Base-by-base conservation (phyloP, 805 yeast genomes). In the Yarrowia sp. region DNA sequence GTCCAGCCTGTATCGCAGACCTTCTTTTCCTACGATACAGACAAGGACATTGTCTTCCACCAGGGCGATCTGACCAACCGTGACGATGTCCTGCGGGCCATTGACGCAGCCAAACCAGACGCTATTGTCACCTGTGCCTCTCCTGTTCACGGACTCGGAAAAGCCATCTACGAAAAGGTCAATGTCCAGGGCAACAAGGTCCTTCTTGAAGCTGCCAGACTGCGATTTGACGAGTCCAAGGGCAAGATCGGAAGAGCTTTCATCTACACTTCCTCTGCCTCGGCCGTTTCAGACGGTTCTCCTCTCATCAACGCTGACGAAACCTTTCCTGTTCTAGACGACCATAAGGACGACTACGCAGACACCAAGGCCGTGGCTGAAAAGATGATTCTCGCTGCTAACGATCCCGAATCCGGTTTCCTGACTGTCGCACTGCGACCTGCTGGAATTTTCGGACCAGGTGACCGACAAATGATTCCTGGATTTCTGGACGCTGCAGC, bases 401-500 rank as follows among this genome's bases (percentile, higher is more conserved):
- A 91, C 74, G 82, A 83, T 54, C 78, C 80, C 14, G 80, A 79
- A 1, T 3, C 19, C 2, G 46, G 46, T 2, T 83, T 92, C 68
- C 77, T 82, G 56, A 95, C 99, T 0, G 88, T 90, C 38, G 95
- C 97, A 1, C 77, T 95, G 56, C 84, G 99, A 68, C 99, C 99
- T 1, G 97, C 99, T 0, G 99, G 99, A 41, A 92, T 95, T 54
- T 95, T 95, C 78, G 99, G 99, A 5, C 99, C 98, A 6, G 98
- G 99, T 48, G 99, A 95, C 75, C 85, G 99, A 67, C 99, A 95
- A 75, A 79, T 95, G 72, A 95, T 95, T 51, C 99, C 99, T 12
- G 96, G 96, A 3, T 80, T 95, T 66, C 85, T 97, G 72, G 82
- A 82, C 16, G 97, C 90, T 48, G 92, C 96, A 3, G 82, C 82